Base-by-base conservation (phyloP, 257 asterid species). In the Nicotiana obtusifolia region DNA sequence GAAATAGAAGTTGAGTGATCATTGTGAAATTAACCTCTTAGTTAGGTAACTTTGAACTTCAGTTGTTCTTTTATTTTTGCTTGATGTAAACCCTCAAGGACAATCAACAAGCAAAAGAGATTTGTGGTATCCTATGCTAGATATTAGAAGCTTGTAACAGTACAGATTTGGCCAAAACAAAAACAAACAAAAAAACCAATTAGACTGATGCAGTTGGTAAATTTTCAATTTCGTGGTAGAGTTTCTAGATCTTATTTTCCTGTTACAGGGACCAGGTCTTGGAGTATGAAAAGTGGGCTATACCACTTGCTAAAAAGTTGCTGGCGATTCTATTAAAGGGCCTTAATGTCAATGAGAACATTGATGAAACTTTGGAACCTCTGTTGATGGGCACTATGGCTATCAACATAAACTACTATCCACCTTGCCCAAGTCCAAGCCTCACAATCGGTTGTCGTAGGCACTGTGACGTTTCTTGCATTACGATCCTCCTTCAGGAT, bases 401-500 rank as follows among this genome's bases (percentile, higher is more conserved):
- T 52, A 59, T 84, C 59, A 84, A 4, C 82, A 86, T 91, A 24
- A 81, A 87, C 82, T 76, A 86, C 67, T 91, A 91, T 57, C 92
- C 95, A 22, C 65, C 30, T 9, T 91, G 93, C 24, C 93, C 92
- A 4, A 80, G 86, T 85, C 93, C 93, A 7, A 84, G 82, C 65
- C 85, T 89, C 16, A 85, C 86, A 26, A 81, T 87, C 7, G 95
- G 95, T 82, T 86, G 84, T 3, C 87, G 90, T 2, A 80, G 81
- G 11, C 95, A 91, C 22, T 85, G 92, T 2, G 93, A 91, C 49
- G 5, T 89, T 22, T 83, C 91, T 0, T 84, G 89, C 7, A 86
- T 91, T 4, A 88, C 93, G 0, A 10, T 89, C 62, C 91, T 91
- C 64, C 90, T 91, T 64, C 93, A 91, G 78, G 93, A 91, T 2